phyloP scores from a whole-genome alignment of 495 filamentous ascomycete species.

The Neurospora intermedia region DNA sequence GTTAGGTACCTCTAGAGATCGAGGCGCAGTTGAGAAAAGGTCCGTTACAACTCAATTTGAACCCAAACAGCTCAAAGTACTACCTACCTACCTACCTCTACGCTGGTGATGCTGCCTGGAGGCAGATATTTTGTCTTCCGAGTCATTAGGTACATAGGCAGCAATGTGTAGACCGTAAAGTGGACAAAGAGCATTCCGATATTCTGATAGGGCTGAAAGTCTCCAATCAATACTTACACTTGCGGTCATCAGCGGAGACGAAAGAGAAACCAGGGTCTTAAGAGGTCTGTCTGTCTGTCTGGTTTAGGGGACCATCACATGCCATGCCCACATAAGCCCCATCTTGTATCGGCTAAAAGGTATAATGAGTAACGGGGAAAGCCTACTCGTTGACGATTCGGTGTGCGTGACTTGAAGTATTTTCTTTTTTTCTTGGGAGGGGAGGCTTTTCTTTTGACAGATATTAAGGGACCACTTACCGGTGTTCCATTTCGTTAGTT shows the following conservation, averaged over 20 bases:
- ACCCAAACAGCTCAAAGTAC: background rate
- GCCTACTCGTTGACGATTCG: background rate
- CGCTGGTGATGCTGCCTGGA: background rate
- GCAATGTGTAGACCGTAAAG: too few relatives aligned
- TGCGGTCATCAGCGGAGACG: background rate
- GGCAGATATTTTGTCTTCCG: background rate
- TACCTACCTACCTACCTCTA: too few relatives aligned
- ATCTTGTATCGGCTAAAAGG: background rate
- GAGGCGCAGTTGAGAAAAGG: background rate
- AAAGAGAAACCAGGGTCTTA: background rate
- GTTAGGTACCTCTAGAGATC: background rate
- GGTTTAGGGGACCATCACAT: background rate
- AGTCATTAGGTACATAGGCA: background rate
- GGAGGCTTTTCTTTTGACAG: too few relatives aligned
- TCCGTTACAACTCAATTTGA: background rate
- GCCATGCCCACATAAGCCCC: background rate
- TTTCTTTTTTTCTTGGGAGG: background rate
- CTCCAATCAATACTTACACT: background rate
- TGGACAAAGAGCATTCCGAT: background rate
- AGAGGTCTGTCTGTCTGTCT: background rate
- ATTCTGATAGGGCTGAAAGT: background rate
- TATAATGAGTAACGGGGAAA: background rate
- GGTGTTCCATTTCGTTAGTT: too few relatives aligned
- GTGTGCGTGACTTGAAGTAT: background rate
- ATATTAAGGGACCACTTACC: too few relatives aligned